Evolutionary conservation across 2,329 filamentous ascomycete species (phyloP).

Genomic region (Ophiocordyceps unilateralis): DNA sequence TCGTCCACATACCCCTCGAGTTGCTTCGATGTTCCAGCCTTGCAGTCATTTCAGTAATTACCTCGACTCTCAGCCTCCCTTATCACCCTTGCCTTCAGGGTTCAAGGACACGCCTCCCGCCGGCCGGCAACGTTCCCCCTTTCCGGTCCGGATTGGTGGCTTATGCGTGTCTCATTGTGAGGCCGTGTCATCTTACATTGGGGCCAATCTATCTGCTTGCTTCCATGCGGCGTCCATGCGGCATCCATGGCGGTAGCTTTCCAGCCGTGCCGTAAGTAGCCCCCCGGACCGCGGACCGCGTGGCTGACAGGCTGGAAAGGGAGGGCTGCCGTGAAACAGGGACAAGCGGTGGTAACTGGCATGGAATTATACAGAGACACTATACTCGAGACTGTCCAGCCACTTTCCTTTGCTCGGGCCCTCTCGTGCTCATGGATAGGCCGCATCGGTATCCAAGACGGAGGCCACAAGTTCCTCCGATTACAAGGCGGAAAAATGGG

Average conservation of each 20-base stretch:
- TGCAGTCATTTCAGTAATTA: no score
- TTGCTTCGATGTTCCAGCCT: no score
- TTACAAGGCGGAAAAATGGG: neutral
- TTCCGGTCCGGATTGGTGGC: neutral
- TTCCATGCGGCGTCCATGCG: neutral
- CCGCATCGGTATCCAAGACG: neutral
- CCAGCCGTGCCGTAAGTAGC: neutral
- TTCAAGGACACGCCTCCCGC: neutral
- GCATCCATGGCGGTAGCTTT: neutral
- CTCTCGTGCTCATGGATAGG: neutral
- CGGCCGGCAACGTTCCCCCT: neutral
- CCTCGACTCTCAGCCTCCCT: no score
- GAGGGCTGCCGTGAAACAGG: neutral
- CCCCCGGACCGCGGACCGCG: neutral
- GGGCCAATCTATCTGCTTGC: neutral
- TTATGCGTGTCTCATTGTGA: neutral
- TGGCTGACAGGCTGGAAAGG: neutral
- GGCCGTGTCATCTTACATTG: neutral
- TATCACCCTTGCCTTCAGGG: no score
- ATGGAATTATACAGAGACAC: neutral
- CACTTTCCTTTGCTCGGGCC: neutral
- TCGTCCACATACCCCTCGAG: no score
- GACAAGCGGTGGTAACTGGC: neutral
- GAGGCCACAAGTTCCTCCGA: neutral
- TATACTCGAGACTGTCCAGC: neutral